phyloP scores from a whole-genome alignment of 371 early-diverging fungal species.

The Apophysomyces elegans region DNA sequence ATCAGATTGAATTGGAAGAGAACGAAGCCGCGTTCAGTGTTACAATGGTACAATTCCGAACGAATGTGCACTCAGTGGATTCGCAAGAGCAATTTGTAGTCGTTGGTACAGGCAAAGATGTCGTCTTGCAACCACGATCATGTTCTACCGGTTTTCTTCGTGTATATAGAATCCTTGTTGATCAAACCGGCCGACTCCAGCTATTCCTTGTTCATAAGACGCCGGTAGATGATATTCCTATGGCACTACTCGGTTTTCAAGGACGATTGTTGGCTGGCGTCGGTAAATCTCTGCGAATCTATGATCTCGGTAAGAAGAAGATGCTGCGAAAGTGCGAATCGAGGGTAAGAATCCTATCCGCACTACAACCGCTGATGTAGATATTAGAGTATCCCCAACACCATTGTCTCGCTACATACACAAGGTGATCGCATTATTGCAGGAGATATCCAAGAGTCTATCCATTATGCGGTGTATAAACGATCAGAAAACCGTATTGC shows the following conservation, averaged over 20 bases:
- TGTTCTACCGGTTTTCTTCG: constrained; percentile 75
- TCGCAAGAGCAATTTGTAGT: constrained; percentile 65
- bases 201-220: constrained; percentile 89
- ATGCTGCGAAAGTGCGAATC: constrained; percentile 91
- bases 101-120: constrained; percentile 86
- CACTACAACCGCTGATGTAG: not conserved
- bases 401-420: constrained; percentile 75
- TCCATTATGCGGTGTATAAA: constrained; percentile 80
- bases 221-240: constrained; percentile 84
- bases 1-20: constrained; percentile 76
- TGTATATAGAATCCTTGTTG: constrained; percentile 72
- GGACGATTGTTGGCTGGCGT: constrained; percentile 89
- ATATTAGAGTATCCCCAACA: constrained; percentile 68
- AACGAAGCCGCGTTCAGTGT: constrained; percentile 91
- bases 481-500: constrained; percentile 80
- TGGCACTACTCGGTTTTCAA: constrained; percentile 85
- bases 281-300: constrained; percentile 87
- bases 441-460: constrained; percentile 88
- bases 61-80: constrained; percentile 51
- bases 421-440: constrained; percentile 88
- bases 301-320: constrained; percentile 91
- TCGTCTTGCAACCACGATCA: constrained; percentile 72
- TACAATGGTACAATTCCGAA: constrained; percentile 73
- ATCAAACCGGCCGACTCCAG: constrained; percentile 51
- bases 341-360: constrained; percentile 39